Evolutionary conservation across 2,329 filamentous ascomycete species (phyloP), one percentile per base, ranked within the genome.

Genomic region (Fonsecaea erecta): DNA sequence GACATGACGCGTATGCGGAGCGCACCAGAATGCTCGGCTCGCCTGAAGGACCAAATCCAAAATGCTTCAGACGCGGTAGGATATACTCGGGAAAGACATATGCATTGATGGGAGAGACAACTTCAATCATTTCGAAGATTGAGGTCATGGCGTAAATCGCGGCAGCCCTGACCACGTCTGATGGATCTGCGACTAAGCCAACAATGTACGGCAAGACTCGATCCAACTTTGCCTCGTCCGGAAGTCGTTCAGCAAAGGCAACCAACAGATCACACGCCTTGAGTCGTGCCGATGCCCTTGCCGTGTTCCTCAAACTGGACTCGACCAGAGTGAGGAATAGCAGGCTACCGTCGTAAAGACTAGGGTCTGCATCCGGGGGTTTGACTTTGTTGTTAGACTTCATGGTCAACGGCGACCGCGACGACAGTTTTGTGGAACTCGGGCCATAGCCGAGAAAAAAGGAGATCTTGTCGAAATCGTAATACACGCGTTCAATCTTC

Each of bases 401-500:
- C 65, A 63, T 70, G 57, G 66, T 71, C 68, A 57, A 70, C 58
- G 52, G 57, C 68, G 62, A 43, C 74, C 74, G 16, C 75, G 76
- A 53, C 71, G 72, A 63, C 75, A 69, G 40, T 72, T 73, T 65
- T 60, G 60, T 35, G 28, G 62, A 43, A 14, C 60, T 64, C n/a
- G 66, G 66, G 28, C 65, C 68, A 55, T 73, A 92, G 14, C 92
- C 93, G 1, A 99, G 84, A 64, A 97, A 96, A 74, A 96, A 96
- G 0, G 94, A 93, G 59, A 99, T 97, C 77, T 98, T 99, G 76
- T 99, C 95, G 78, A 97, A 98, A 74, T 99, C 95, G 71, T 91
- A 87, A 74, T 91, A 98, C 0, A 99, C 89, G 51, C 93, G 88
- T 73, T 98, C 92, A 73, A 99, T 98, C 48, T 95, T 87, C 70